A percentile compares a stretch with the other conserved stretches of the same genome.
Evolutionary conservation across 2,329 filamentous ascomycete genomes (phyloP).

Genomic region (Thielaviopsis populi): DNA sequence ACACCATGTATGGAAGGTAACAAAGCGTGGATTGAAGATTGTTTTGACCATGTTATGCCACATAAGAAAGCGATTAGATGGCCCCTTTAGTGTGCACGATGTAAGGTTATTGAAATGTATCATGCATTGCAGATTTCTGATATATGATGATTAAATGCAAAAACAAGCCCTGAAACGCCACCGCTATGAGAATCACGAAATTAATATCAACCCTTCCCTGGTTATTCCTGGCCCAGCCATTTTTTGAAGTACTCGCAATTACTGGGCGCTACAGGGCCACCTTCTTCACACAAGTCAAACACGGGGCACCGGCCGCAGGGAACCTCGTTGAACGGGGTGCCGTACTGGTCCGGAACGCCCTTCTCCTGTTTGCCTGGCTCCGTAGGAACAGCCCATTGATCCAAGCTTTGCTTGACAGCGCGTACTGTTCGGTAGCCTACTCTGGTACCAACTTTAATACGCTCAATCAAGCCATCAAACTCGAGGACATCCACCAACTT

Average conservation of each 20-base stretch:
- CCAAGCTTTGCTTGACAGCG: conserved; percentile 31
- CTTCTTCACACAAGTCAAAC: conserved; percentile 81
- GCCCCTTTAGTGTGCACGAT: no score
- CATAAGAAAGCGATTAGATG: no score
- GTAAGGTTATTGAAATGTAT: no score
- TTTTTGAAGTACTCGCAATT: conserved; percentile 84
- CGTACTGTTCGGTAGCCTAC: conserved; percentile 40
- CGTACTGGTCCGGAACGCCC: conserved; percentile 28
- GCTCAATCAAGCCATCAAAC: conserved; percentile 73
- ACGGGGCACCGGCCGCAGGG: conserved; percentile 89
- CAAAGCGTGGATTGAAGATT: no score
- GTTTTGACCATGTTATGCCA: no score
- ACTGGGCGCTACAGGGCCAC: conserved; percentile 74
- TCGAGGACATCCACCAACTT: conserved; percentile 78
- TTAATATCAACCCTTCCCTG: background rate
- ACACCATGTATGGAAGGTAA: no score
- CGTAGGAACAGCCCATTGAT: conserved; percentile 25
- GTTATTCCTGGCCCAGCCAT: conserved; percentile 49
- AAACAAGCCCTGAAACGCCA: conserved; percentile 13
- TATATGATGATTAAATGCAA: conserved; percentile 7
- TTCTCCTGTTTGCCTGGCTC: conserved; percentile 24
- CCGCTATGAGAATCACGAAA: conserved; percentile 14
- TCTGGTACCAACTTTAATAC: conserved; percentile 35
- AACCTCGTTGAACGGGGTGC: conserved; percentile 70
- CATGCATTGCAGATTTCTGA: background rate